A percentile compares a stretch with the other conserved stretches of the same genome.
Conservation (phyloP, 2,329 filamentous ascomycete species). For the Fusarium cicatricum region DNA sequence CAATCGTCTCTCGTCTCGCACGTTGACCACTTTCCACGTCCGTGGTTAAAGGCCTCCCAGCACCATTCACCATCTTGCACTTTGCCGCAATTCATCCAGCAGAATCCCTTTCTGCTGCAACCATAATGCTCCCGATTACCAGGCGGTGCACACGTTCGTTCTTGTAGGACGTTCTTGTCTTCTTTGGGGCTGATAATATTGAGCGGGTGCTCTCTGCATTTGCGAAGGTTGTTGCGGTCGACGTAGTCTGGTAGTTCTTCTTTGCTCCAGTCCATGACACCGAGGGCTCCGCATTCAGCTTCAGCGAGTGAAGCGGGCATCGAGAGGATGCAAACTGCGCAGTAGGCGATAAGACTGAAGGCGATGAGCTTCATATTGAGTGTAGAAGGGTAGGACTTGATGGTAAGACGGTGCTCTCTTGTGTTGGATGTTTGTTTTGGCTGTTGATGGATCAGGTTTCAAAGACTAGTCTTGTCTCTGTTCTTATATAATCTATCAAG, state of each 20-base stretch:
- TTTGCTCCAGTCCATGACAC: slow-evolving; percentile 8
- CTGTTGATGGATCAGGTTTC: too few relatives aligned
- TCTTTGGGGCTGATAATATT: not conserved
- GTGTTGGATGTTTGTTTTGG: not conserved
- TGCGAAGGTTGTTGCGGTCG: slow-evolving; percentile 1
- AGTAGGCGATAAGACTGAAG: not conserved
- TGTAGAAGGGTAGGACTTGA: not conserved
- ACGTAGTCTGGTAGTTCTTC: not conserved
- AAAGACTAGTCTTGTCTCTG: not conserved
- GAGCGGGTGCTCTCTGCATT: slow-evolving; percentile 5
- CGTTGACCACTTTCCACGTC: not conserved
- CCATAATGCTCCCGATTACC: not conserved
- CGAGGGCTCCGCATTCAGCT: slow-evolving; percentile 4
- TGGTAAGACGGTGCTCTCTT: not conserved
- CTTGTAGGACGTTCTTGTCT: not conserved
- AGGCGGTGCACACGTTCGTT: not conserved
- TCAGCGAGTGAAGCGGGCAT: not conserved
- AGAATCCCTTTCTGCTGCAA: not conserved
- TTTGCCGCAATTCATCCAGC: slow-evolving; percentile 1
- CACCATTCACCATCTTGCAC: slow-evolving; percentile 1
- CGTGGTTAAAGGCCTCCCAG: slow-evolving; percentile 1
- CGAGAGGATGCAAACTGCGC: not conserved
- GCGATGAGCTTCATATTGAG: slow-evolving; percentile 2
- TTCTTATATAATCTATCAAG: too few relatives aligned
- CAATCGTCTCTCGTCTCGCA: not conserved